Base-by-base conservation (phyloP, 2,329 filamentous ascomycete species). In the Pyricularia pennisetigena region DNA sequence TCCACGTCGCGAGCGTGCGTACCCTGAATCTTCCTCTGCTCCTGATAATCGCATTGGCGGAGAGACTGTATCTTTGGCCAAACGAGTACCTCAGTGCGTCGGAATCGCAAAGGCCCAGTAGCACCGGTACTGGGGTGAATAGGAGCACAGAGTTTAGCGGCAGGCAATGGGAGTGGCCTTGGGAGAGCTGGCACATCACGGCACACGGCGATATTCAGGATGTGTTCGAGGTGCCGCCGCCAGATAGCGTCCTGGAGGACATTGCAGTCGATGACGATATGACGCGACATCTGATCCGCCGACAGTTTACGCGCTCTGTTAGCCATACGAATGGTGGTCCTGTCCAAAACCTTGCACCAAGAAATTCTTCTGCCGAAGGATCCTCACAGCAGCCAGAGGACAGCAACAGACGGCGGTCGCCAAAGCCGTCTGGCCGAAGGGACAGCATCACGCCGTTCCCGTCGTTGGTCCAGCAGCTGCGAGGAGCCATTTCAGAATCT, bases 1-100 rank as follows among this genome's bases (percentile, higher is more conserved):
- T 94, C 74, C 93, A 96, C 75, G 91, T 96, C 69, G 86, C 88
- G 69, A 86, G 86, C 10, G 89, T 95, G 26, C 88, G 91, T 54
- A 79, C 88, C 9, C 83, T 94, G 73, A 95, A 95, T 76, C 82
- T 91, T 2, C 92, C 92, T 0, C 80, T 94, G 5, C 82, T 96
- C 1, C 82, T 94, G 4, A 73, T 90, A 69, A 90, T 96, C 70
- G 87, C 88, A 23, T 78, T 88, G 24, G 84, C 88, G 70, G 92
- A 96, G 77, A 87, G 92, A 66, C 84, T 85, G 6, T 81, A 87
- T 10, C 83, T 94, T 20, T 92, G 90, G 90, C 77, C 77, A 12
- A 59, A 67, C 12, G 65, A 67, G 2, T 70, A 73, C 72, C 73
- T 74, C 29, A 69, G 74, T 24, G 73, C 78, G 75, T 64, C 73